A percentile compares a stretch with the other conserved stretches of the same genome.
phyloP scores from a whole-genome alignment of 108 stramenopile genomes.

The Cyclotella atomus region DNA sequence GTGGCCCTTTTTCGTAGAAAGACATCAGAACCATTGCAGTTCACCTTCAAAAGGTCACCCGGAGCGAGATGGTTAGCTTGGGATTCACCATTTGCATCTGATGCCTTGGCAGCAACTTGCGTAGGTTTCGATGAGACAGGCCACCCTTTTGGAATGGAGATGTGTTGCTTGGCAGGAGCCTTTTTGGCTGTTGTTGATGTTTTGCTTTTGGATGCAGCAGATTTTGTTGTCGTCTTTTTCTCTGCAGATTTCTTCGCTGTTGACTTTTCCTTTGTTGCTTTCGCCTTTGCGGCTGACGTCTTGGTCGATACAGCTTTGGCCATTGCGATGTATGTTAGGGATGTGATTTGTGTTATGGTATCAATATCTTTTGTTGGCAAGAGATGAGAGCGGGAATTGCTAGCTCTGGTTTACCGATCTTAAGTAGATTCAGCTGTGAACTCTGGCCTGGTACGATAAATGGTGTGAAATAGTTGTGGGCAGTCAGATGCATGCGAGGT shows the following conservation, averaged over 20 bases:
- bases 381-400: too few relatives aligned
- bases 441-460: too few relatives aligned
- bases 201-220: background rate
- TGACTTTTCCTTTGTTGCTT: background rate
- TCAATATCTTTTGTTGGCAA: too few relatives aligned
- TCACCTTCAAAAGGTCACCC: constrained; percentile 24
- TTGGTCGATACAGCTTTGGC: too few relatives aligned
- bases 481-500: too few relatives aligned
- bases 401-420: too few relatives aligned
- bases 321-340: too few relatives aligned
- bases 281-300: background rate
- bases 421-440: too few relatives aligned
- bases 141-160: background rate
- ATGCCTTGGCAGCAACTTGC: background rate
- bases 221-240: background rate
- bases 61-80: constrained; percentile 20
- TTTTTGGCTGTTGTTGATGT: background rate
- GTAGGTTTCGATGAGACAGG: background rate
- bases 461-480: too few relatives aligned
- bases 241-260: background rate
- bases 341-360: too few relatives aligned
- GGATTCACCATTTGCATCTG: background rate
- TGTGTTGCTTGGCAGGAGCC: background rate
- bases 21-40: constrained; percentile 51
- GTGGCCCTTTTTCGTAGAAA: constrained; percentile 46